Evolutionary conservation across 805 yeast species (phyloP).

Genomic region (Metschnikowia chrysomelidarum): DNA sequence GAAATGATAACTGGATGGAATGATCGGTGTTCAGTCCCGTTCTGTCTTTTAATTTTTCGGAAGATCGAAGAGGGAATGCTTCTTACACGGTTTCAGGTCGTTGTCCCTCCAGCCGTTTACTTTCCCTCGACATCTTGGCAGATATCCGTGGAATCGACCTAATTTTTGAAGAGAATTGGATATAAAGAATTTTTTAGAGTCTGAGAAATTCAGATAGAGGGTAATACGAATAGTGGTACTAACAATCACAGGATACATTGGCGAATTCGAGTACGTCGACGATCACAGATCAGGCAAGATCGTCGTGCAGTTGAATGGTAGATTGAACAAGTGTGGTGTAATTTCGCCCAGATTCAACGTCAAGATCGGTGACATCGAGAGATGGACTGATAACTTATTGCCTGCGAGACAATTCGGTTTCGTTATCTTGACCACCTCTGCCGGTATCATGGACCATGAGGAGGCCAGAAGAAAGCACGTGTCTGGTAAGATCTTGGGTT

Average conservation of each 20-base stretch:
- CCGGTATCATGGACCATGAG: constrained; percentile 99
- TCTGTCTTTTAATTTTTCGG: constrained; percentile 99
- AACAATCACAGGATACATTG: constrained; percentile 29
- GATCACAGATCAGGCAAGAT: constrained; percentile 40
- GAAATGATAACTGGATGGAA: constrained; percentile 99
- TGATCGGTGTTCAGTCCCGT: constrained; percentile 84
- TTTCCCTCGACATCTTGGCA: constrained; percentile 55
- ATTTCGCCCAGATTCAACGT: constrained; percentile 98
- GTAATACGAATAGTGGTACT: no score
- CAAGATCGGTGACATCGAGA: constrained; percentile 91
- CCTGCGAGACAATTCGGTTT: constrained; percentile 99
- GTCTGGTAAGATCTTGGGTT: constrained; percentile 97
- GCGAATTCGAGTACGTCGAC: constrained; percentile 36
- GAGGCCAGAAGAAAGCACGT: constrained; percentile 99
- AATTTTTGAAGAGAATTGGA: background rate
- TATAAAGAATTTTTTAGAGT: background rate
- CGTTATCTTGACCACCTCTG: constrained; percentile 97
- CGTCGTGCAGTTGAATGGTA: constrained; percentile 34
- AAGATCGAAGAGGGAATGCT: constrained; percentile 62
- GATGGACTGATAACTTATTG: constrained; percentile 97
- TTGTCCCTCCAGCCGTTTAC: constrained; percentile 54
- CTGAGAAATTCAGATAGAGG: constrained; percentile 1
- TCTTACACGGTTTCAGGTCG: constrained; percentile 60
- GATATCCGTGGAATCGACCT: background rate
- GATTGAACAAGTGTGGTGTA: constrained; percentile 86